Base-by-base conservation (phyloP, 768 basidiomycete species). In the Chalciporus pseudorubinellus region DNA sequence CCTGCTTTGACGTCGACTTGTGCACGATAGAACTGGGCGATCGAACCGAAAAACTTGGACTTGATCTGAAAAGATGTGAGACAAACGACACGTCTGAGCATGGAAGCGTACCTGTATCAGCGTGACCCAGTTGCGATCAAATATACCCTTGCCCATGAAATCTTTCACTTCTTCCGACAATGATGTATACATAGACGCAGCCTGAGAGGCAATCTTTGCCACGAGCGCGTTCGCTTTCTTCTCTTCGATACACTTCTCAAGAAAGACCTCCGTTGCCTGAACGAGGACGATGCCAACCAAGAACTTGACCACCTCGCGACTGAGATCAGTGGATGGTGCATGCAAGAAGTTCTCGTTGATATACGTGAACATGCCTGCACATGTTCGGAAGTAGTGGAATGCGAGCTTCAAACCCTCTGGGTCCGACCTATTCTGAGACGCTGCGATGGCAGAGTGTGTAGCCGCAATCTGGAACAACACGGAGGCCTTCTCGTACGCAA, bases 291-390 rank as follows among this genome's bases (percentile, higher is more conserved):
- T 53, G n/a, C 82, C 82, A 2, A 93, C 84, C 34, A 97, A 76
- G 59, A 95, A 91, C 69, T 95, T 95, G 77, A 99, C 80, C 49
- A 98, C 92, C 53, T 98, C 95, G 18, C 92, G 80, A 62, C 87
- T 88, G 40, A 98, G 81, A 72, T 98, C 97, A 2, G 92, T 97
- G 19, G 90, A 93, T 0, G 97, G 97, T 0, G 95, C 97, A 62
- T 99, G 97, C 0, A 99, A 75, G 69, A 99, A 99, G 79, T 99
- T 98, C 70, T 99, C 97, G 73, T 98, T 98, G 76, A 99, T 94
- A 68, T 98, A 99, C 6, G 86, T 92, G 64, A 98, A 83, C 92
- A 99, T 97, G 18, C 97, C 97, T 3, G 95, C 92, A 38, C 89
- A 85, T 11, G 89, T 84, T 16, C 88, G 77, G 61, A 92, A 90